These are phyloP conservation scores for Chenopodium suecicum DNA, from an alignment of 148 eudicot species.

Conservation along the genomic window DNA sequence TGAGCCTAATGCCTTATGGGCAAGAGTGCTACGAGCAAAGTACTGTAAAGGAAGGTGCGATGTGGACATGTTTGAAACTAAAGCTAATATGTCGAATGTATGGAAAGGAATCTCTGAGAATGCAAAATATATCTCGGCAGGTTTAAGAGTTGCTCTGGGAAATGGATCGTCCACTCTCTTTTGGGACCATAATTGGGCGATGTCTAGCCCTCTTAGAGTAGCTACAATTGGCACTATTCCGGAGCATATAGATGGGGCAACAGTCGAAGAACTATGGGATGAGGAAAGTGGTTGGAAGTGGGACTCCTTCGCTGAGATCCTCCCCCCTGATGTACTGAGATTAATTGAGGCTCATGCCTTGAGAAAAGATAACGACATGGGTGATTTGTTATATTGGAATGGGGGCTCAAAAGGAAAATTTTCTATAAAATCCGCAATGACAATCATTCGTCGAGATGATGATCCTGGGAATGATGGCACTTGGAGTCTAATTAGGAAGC, in stretches of 20 bases:
- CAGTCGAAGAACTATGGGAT: background rate
- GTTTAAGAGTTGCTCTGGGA: background rate
- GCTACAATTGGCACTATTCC: background rate
- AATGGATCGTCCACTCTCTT: background rate
- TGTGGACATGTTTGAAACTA: background rate
- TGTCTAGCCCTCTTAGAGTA: background rate
- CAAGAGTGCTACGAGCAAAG: background rate
- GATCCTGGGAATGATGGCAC: background rate
- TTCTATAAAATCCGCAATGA: background rate
- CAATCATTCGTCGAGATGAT: background rate
- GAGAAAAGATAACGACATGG: accelerated
- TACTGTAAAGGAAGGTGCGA: background rate
- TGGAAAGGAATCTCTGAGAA: background rate
- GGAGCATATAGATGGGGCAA: accelerated
- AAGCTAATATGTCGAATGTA: background rate
- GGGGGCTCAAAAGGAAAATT: background rate
- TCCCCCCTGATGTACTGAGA: background rate
- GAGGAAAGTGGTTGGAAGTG: background rate
- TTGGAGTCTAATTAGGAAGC: background rate
- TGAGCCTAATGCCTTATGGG: background rate
- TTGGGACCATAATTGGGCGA: background rate
- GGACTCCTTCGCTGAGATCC: background rate
- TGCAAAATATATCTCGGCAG: background rate
- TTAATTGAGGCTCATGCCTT: background rate
- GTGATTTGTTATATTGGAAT: background rate